Evolutionary conservation across 2,329 filamentous ascomycete genomes (phyloP).

Genomic region (Aspergillus intermedius): DNA sequence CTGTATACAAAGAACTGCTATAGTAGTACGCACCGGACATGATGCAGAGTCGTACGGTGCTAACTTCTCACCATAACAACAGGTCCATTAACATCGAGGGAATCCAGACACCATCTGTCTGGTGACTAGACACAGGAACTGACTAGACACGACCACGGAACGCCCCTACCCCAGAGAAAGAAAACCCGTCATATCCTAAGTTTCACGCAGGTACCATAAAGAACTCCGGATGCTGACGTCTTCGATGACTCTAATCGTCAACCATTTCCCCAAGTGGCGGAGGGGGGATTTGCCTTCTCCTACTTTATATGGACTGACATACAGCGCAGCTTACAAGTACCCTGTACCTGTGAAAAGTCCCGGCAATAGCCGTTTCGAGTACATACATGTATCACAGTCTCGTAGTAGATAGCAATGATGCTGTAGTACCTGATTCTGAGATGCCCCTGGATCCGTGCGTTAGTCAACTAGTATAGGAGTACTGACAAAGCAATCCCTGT

Average conservation of each 20-base stretch:
- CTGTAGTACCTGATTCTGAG: not conserved
- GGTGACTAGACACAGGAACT: no score
- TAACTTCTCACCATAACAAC: not conserved
- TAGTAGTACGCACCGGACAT: not conserved
- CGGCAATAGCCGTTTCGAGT: no score
- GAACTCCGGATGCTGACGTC: not conserved
- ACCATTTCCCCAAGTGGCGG: not conserved
- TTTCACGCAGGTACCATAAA: not conserved
- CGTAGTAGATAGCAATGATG: no score
- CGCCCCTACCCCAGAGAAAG: not conserved
- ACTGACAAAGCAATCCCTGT: not conserved
- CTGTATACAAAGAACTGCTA: no score
- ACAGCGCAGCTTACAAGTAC: no score
- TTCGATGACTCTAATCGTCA: conserved; percentile 1
- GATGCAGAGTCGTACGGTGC: not conserved
- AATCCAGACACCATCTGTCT: no score
- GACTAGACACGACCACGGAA: no score
- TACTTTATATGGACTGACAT: no score
- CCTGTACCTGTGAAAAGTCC: no score
- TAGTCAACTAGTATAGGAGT: not conserved
- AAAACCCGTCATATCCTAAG: not conserved
- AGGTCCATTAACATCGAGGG: not conserved
- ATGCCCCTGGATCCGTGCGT: not conserved
- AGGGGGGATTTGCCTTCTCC: not conserved
- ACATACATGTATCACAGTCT: no score